Evolutionary conservation across 2,329 filamentous ascomycete genomes (phyloP).

Genomic region (Paecilomyces sp.): DNA sequence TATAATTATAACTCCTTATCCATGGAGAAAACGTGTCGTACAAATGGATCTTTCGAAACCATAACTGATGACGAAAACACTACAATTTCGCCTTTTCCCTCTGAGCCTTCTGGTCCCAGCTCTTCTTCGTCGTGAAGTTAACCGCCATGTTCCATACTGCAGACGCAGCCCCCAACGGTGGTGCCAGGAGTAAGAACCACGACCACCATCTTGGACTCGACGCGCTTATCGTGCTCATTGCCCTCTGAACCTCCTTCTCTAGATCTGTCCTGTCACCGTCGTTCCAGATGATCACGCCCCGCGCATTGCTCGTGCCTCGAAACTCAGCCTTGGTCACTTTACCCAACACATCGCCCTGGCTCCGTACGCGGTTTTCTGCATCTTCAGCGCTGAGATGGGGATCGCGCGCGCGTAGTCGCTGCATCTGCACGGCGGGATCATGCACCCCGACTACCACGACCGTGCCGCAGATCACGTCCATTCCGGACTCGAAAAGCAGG

Average conservation of each 20-base stretch:
- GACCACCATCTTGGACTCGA: constrained; percentile 77
- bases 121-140: constrained; percentile 62
- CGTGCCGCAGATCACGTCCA: constrained; percentile 78
- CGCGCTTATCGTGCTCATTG: constrained; percentile 55
- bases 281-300: constrained; percentile 84
- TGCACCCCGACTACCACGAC: constrained; percentile 80
- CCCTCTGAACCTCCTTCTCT: constrained; percentile 56
- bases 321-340: constrained; percentile 72
- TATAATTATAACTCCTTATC: neutral
- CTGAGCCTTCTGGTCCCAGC: constrained; percentile 58
- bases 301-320: constrained; percentile 46
- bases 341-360: constrained; percentile 76
- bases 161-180: constrained; percentile 64
- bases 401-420: constrained; percentile 67
- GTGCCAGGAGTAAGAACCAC: constrained; percentile 60
- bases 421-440: constrained; percentile 76
- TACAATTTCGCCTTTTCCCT: constrained; percentile 55
- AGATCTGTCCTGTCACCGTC: constrained; percentile 68
- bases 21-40: neutral
- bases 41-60: neutral
- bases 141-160: constrained; percentile 66
- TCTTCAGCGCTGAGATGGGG: constrained; percentile 74
- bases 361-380: constrained; percentile 75
- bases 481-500: constrained; percentile 78
- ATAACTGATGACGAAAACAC: constrained; percentile 4